A percentile compares a stretch with the other conserved stretches of the same genome.
These are phyloP conservation scores for Detonula confervacea DNA, from an alignment of 352 stramenopile genomes.

Conservation along the genomic window DNA sequence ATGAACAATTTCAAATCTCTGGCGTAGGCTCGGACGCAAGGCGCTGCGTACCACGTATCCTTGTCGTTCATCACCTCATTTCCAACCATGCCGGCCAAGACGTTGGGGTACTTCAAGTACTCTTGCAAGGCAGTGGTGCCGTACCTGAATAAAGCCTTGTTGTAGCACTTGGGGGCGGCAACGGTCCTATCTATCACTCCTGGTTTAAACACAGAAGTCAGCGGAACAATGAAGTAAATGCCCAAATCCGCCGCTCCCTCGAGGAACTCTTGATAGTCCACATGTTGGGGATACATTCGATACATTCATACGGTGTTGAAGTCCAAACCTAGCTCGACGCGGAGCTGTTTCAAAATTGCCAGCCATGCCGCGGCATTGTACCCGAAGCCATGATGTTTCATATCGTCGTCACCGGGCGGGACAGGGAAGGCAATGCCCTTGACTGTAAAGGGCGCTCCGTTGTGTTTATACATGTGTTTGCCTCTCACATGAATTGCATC, in stretches of 20 bases:
- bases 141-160: slow-evolving; percentile 48
- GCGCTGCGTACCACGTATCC: slow-evolving; percentile 44
- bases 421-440: slow-evolving; percentile 67
- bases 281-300: slow-evolving; percentile 29
- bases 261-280: slow-evolving; percentile 59
- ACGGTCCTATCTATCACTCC: slow-evolving; percentile 53
- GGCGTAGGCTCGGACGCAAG: slow-evolving; percentile 56
- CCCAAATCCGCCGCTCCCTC: slow-evolving; percentile 50
- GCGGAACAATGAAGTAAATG: slow-evolving; percentile 64
- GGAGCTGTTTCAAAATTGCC: slow-evolving; percentile 57
- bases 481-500: slow-evolving; percentile 27
- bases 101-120: slow-evolving; percentile 60
- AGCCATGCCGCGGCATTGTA: slow-evolving; percentile 57
- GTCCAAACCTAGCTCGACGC: slow-evolving; percentile 27
- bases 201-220: slow-evolving; percentile 31
- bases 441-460: slow-evolving; percentile 51
- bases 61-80: slow-evolving; percentile 74
- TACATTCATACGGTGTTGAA: slow-evolving; percentile 70
- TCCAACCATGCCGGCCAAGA: slow-evolving; percentile 58
- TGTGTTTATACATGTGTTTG: slow-evolving; percentile 36
- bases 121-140: slow-evolving; percentile 25
- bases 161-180: slow-evolving; percentile 52
- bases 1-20: slow-evolving; percentile 55
- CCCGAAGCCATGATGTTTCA: no score
- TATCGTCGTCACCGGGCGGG: slow-evolving; percentile 15